Evolutionary conservation across 1,284 basidiomycete species (phyloP), one percentile per base, ranked within the genome.

Genomic region (Tilletia walkeri): DNA sequence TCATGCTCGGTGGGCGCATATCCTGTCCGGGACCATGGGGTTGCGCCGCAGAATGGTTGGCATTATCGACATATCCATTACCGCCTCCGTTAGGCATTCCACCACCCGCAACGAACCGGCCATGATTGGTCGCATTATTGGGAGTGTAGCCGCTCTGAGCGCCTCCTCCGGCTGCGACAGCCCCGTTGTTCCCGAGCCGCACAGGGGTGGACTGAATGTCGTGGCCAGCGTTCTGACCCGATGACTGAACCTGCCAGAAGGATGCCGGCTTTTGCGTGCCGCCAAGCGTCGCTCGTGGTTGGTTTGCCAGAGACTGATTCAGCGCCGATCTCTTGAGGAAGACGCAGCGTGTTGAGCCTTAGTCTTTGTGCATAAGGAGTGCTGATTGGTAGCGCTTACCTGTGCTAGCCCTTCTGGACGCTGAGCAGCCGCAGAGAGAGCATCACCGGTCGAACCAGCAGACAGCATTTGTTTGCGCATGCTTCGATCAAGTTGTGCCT

Each of bases 401-500:
- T 56, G 54, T 30, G 54, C 54, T 24, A 56, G 20, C 2, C 10
- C 20, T 30, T 56, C 54, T 24, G 54, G 1, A 12, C 54, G 54
- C 14, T 45, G 41, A 45, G 54, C 54, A 14, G 54, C 54, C 6
- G 54, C 54, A 56, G 54, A 20, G 20, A 56, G 34, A n/a, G 54
- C 54, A 9, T 56, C 54, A 6, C 54, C 54, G 6, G 16, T 56
- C 10, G 54, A n/a, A 1, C 54, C 54, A 34, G 24, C 4, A 2
- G 54, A 56, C 16, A 56, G 1, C 54, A 56, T 24, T 56, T 56
- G 54, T 4, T 65, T 39, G 30, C 63, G 30, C 63, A 65, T 65
- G 63, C 38, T 65, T 0, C 63, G 5, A 65, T 65, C 63, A 36
- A 65, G 38, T 47, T 65, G 63, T 2, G 30, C 38, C 63, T 65